phyloP scores from a whole-genome alignment of 352 stramenopile species.

The Globisporangium mamillatum region DNA sequence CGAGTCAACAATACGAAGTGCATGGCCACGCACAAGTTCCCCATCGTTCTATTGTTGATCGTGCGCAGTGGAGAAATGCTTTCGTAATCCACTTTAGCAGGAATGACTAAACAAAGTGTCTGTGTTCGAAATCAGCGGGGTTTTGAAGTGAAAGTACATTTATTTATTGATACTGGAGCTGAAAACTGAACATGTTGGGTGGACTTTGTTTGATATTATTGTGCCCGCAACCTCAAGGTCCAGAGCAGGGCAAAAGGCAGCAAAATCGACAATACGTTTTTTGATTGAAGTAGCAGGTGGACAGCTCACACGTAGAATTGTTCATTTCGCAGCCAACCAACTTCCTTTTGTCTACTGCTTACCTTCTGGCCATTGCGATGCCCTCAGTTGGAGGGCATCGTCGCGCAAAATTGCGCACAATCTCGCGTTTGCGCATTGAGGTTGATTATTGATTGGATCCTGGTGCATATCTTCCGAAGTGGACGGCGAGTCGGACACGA shows the following conservation, averaged over 20 bases:
- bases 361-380: too few relatives aligned
- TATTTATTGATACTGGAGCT: too few relatives aligned
- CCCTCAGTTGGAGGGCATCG: background rate
- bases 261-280: background rate
- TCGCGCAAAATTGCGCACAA: background rate
- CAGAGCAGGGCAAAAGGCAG: too few relatives aligned
- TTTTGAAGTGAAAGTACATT: background rate
- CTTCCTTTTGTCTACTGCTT: too few relatives aligned
- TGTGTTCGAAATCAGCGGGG: background rate
- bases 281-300: background rate
- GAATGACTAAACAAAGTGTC: background rate
- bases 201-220: too few relatives aligned
- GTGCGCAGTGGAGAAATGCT: background rate
- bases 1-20: conserved; percentile 10
- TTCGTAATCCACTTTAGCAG: background rate
- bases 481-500: background rate
- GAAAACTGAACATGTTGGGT: too few relatives aligned
- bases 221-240: too few relatives aligned
- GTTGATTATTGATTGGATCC: too few relatives aligned
- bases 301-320: background rate
- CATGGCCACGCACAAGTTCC: background rate
- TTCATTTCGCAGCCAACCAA: background rate
- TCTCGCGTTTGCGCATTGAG: background rate
- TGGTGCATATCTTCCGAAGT: too few relatives aligned
- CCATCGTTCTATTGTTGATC: conserved; percentile 11